phyloP scores from a whole-genome alignment of 495 filamentous ascomycete genomes.

The Aspergillus haitiensis region DNA sequence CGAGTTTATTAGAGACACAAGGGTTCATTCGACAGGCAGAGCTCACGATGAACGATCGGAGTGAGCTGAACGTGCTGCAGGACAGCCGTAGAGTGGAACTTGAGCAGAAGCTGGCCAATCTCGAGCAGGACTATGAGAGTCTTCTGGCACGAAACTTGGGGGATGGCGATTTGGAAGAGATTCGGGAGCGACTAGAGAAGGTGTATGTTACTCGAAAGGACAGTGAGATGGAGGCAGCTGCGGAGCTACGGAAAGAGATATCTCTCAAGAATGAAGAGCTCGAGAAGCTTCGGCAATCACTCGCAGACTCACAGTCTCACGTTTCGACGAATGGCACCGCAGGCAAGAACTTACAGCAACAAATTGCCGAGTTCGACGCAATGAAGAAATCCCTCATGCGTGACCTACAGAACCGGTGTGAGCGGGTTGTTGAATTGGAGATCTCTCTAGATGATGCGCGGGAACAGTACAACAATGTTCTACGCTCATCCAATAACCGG shows the following conservation, averaged over 20 bases:
- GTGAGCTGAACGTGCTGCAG: conserved; percentile 60
- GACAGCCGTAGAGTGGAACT: conserved; percentile 67
- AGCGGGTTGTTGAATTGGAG: conserved; percentile 95
- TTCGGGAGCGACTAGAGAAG: conserved; percentile 75
- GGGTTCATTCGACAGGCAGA: conserved; percentile 92
- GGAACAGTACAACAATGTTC: conserved; percentile 98
- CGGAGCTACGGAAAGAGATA: conserved; percentile 73
- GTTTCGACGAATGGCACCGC: conserved; percentile 65
- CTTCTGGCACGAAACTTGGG: conserved; percentile 76
- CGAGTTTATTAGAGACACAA: conserved; percentile 81
- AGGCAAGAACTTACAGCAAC: conserved; percentile 94
- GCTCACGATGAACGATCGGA: conserved; percentile 69
- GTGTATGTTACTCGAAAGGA: conserved; percentile 72
- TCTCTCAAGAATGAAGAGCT: conserved; percentile 73
- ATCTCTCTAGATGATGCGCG: conserved; percentile 95
- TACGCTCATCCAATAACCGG: conserved; percentile 92
- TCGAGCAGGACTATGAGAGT: conserved; percentile 80
- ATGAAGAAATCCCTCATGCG: conserved; percentile 99
- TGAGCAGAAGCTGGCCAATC: conserved; percentile 66
- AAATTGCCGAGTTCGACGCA: conserved; percentile 95
- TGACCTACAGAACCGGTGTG: conserved; percentile 95
- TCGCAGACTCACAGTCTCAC: conserved; percentile 72
- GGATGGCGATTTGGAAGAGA: conserved; percentile 75
- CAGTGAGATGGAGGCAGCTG: conserved; percentile 64
- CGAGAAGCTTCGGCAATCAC: conserved; percentile 65